Evolutionary conservation across 164 flowering plant species (phyloP).

Genomic region (Stephania cephalantha): DNA sequence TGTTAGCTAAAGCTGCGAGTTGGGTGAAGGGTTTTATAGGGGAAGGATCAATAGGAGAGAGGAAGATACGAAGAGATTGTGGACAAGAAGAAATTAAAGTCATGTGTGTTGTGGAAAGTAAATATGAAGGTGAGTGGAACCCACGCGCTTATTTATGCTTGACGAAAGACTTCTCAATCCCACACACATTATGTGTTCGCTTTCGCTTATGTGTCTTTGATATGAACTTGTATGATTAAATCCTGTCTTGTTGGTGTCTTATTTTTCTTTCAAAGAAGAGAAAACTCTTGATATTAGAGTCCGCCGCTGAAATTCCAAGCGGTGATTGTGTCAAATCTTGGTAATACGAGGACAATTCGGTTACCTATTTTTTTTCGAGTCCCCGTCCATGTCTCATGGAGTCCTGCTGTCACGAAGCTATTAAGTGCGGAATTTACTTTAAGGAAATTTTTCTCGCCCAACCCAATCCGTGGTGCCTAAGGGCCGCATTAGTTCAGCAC

Average conservation of each 20-base stretch:
- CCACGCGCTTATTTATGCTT: slow-evolving; percentile 7
- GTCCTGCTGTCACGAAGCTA: too few species aligned
- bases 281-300: not conserved
- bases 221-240: too few species aligned
- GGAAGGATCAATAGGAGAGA: not conserved
- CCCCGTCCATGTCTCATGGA: too few species aligned
- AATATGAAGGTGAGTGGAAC: not conserved
- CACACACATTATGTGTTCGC: too few species aligned
- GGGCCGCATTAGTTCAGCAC: too few species aligned
- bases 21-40: not conserved
- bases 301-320: not conserved
- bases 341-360: not conserved
- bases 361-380: not conserved
- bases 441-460: too few species aligned
- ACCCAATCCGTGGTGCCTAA: too few species aligned
- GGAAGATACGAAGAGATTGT: not conserved
- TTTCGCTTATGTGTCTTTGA: too few species aligned
- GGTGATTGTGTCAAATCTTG: not conserved
- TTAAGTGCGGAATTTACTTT: too few species aligned
- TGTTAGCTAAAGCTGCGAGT: too few species aligned
- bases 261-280: not conserved
- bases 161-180: not conserved
- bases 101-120: not conserved
- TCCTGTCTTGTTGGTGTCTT: not conserved
- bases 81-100: not conserved